Percentiles rank a stretch among this genome's conserved stretches.
Conservation (phyloP, 2,329 filamentous ascomycete genomes). For the Claviceps arundinis region DNA sequence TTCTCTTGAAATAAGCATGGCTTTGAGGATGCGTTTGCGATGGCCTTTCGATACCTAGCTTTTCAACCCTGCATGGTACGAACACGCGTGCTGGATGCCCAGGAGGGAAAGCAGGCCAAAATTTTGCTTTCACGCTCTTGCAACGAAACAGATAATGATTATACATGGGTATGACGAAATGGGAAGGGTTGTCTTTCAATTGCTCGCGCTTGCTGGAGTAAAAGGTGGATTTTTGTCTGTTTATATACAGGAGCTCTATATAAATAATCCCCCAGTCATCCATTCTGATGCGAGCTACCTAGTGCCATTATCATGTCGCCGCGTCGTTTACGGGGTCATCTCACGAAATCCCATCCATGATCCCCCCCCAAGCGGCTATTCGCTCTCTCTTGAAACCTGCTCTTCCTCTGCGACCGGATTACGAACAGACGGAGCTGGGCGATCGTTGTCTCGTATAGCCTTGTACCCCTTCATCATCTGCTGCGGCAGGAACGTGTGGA, state of each 20-base stretch:
- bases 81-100: background rate
- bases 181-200: background rate
- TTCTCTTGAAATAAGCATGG: background rate
- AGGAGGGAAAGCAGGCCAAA: background rate
- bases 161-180: background rate
- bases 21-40: background rate
- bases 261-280: no score
- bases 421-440: slow-evolving; percentile 32
- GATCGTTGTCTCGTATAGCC: slow-evolving; percentile 32
- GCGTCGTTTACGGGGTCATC: no score
- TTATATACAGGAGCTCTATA: background rate
- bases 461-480: slow-evolving; percentile 57
- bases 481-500: slow-evolving; percentile 54
- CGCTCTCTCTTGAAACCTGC: slow-evolving; percentile 12
- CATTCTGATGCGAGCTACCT: background rate
- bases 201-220: background rate
- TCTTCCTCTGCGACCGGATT: slow-evolving; percentile 15
- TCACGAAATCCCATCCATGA: background rate
- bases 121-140: background rate
- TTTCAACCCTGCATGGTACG: background rate
- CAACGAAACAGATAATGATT: background rate
- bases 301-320: background rate
- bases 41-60: no score
- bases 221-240: background rate
- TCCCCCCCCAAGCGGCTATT: background rate